These are phyloP conservation scores for Penicillium sp. DNA, from an alignment of 2,329 filamentous ascomycete species.

Conservation along the genomic window DNA sequence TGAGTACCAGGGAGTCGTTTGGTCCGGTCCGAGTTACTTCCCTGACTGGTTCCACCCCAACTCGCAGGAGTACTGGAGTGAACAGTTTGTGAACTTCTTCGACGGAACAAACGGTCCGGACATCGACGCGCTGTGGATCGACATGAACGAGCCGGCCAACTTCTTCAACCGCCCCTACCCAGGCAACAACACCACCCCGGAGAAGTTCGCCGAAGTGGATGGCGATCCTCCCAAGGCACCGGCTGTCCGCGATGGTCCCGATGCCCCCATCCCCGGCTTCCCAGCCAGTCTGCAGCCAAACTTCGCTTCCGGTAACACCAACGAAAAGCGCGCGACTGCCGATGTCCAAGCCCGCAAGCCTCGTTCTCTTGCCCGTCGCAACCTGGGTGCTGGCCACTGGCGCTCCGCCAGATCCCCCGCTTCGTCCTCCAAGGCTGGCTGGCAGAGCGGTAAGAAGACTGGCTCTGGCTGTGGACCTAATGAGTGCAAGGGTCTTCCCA, in stretches of 20 bases:
- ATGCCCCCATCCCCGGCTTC: constrained; percentile 69
- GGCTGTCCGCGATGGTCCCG: constrained; percentile 39
- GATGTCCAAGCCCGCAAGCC: constrained; percentile 7
- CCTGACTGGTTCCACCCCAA: constrained; percentile 74
- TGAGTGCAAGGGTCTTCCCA: constrained; percentile 48
- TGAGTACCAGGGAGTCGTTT: constrained; percentile 64
- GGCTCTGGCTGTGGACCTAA: constrained; percentile 41
- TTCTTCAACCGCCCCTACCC: constrained; percentile 53
- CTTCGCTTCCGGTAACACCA: constrained; percentile 6
- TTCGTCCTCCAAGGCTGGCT: neutral
- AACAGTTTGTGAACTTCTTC: constrained; percentile 68
- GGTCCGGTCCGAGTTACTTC: constrained; percentile 72
- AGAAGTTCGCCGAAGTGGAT: constrained; percentile 51
- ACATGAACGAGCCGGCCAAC: constrained; percentile 62
- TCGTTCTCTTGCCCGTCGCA: constrained; percentile 6
- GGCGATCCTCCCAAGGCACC: constrained; percentile 56
- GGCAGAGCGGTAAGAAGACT: constrained; percentile 43
- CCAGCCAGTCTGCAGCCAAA: constrained; percentile 66
- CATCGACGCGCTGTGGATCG: constrained; percentile 76
- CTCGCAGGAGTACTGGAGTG: constrained; percentile 67
- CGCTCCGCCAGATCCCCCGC: neutral
- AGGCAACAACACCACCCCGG: constrained; percentile 50
- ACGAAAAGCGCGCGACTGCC: constrained; percentile 2
- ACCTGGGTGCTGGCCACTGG: constrained; percentile 11
- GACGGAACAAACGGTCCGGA: constrained; percentile 64